Evolutionary conservation across 345 rosid genomes (phyloP), one percentile per base, ranked within the genome.

Genomic region (Pistacia atlantica): DNA sequence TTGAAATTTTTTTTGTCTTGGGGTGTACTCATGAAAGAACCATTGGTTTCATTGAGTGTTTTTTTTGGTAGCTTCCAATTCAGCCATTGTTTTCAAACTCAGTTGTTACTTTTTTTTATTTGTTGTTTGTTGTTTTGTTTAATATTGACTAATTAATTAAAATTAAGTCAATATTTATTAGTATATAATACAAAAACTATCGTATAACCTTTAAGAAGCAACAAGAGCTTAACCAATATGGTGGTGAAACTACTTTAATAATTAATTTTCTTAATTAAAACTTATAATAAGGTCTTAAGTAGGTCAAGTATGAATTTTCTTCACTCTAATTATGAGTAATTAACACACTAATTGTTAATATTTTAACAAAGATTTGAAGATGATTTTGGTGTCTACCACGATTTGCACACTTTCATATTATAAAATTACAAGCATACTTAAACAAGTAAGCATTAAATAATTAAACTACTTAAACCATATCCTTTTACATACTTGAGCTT

Each of bases 11-110:
- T 42, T 54, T 80, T 56, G 71, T 55, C 83, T 74, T 80, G 48
- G 42, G 78, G 71, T 62, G 37, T 75, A 74, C 79, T 77, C 79
- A 75, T 75, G 59, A 38, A 60, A 80, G 83, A 78, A 78, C 86
- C 83, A 80, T 75, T 67, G 77, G 70, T 80, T 71, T 71, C 71
- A 66, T 77, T 78, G 75, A 80, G 81, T 77, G 71, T 52, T 61
- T 42, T 42, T 31, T 75, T 67, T 52, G 63, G 67, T 66, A 75
- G 73, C 67, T 75, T 80, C 76, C 13, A 72, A 78, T 73, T 62
- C 68, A 72, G 61, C 75, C 74, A 71, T 63, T 74, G 42, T 48
- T 79, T 48, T 74, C 62, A 58, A 65, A 61, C 65, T 66, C 25
- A 17, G 76, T 66, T 71, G 22, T 54, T 67, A 46, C 69, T 64